A percentile compares a stretch with the other conserved stretches of the same genome.
These are phyloP conservation scores for Buxus sempervirens DNA, from an alignment of 164 flowering plant genomes.

Conservation along the genomic window DNA sequence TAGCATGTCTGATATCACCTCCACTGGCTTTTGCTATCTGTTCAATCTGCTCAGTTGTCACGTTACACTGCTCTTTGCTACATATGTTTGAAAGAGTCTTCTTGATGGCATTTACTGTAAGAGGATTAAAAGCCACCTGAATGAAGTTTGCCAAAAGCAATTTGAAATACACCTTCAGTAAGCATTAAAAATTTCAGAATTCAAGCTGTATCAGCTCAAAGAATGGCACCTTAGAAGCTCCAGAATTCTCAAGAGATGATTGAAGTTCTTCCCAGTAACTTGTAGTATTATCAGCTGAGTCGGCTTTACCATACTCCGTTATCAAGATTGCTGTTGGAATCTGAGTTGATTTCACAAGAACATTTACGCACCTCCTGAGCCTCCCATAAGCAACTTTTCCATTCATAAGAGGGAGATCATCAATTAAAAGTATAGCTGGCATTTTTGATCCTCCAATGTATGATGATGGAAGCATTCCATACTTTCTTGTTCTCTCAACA, in stretches of 20 bases:
- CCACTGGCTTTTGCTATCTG: conserved; percentile 78
- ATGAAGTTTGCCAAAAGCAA: conserved; percentile 17
- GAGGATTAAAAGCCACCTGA: conserved; percentile 89
- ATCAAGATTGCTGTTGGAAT: conserved; percentile 73
- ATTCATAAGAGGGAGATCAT: conserved; percentile 80
- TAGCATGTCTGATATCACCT: conserved; percentile 95
- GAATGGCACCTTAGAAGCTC: conserved; percentile 73
- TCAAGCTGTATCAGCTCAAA: conserved; percentile 10
- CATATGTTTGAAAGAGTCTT: conserved; percentile 70
- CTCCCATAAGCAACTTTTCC: conserved; percentile 58
- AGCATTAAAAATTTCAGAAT: conserved; percentile 1
- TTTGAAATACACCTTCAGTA: conserved; percentile 8
- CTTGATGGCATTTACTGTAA: conserved; percentile 74
- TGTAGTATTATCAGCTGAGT: conserved; percentile 41
- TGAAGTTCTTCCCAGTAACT: conserved; percentile 58
- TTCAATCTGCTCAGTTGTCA: conserved; percentile 57
- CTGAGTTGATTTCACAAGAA: conserved; percentile 58
- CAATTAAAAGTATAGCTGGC: conserved; percentile 58
- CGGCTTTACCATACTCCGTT: conserved; percentile 54
- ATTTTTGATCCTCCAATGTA: conserved; percentile 25
- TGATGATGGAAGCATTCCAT: conserved; percentile 46
- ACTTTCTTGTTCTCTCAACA: conserved; percentile 77
- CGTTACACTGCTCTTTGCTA: conserved; percentile 49
- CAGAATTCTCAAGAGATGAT: conserved; percentile 62
- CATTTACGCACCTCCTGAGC: conserved; percentile 62